Percentiles rank a stretch among this genome's conserved stretches.
These are phyloP conservation scores for Fusarium xyrophilum DNA, from an alignment of 2,329 filamentous ascomycete genomes.

Conservation along the genomic window DNA sequence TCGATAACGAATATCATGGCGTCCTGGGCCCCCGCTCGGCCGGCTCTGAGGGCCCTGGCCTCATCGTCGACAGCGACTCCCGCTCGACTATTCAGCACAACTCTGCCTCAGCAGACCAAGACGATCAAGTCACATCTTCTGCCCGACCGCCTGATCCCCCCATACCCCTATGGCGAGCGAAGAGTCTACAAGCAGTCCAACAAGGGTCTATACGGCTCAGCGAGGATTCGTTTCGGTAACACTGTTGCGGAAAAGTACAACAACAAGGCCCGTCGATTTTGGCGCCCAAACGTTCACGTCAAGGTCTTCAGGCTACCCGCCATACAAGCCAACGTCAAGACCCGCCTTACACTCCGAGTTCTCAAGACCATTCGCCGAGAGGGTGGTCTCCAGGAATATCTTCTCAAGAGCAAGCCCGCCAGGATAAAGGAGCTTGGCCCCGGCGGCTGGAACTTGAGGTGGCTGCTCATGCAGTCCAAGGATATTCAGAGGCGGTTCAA, in stretches of 20 bases:
- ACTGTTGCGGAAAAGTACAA: slow-evolving; percentile 73
- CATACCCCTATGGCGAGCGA: slow-evolving; percentile 76
- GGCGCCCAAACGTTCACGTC: slow-evolving; percentile 76
- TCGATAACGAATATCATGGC: slow-evolving; percentile 27
- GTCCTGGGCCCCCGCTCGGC: slow-evolving; percentile 34
- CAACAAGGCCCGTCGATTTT: slow-evolving; percentile 74
- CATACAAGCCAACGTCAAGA: slow-evolving; percentile 68
- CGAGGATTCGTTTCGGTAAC: slow-evolving; percentile 80
- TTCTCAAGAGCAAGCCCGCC: slow-evolving; percentile 78
- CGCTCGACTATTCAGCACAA: slow-evolving; percentile 49
- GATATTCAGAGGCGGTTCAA: slow-evolving; percentile 71
- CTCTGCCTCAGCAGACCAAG: slow-evolving; percentile 46
- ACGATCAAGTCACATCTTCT: slow-evolving; percentile 54
- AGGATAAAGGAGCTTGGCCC: slow-evolving; percentile 87
- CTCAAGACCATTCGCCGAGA: slow-evolving; percentile 79
- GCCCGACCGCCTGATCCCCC: slow-evolving; percentile 60
- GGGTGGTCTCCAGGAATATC: slow-evolving; percentile 89
- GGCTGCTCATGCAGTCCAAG: slow-evolving; percentile 83
- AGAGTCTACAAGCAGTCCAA: slow-evolving; percentile 81
- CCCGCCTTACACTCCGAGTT: slow-evolving; percentile 73
- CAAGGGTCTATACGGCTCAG: slow-evolving; percentile 72
- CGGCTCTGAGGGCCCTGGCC: slow-evolving; percentile 30
- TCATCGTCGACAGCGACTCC: slow-evolving; percentile 23
- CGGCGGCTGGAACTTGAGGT: slow-evolving; percentile 87
- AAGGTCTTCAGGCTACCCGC: slow-evolving; percentile 72